Evolutionary conservation across 495 filamentous ascomycete species (phyloP).

Genomic region (Hypoxylon trugodes): DNA sequence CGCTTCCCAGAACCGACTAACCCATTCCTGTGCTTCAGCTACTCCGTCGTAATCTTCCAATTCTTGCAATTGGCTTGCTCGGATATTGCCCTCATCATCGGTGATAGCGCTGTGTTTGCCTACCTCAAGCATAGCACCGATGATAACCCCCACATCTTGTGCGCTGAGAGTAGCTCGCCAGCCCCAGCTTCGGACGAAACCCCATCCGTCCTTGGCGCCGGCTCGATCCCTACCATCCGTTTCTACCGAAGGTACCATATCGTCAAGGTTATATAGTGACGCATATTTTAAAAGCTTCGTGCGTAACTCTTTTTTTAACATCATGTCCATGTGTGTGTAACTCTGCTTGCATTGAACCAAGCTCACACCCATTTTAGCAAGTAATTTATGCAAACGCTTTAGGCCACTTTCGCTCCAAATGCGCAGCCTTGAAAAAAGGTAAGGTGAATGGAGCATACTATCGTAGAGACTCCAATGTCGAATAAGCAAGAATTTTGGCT

Average conservation of each 20-base stretch:
- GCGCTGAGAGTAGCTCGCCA: conserved; percentile 95
- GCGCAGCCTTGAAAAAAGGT: conserved; percentile 89
- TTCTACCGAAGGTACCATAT: conserved; percentile 77
- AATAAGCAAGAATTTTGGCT: conserved; percentile 92
- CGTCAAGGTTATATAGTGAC: conserved; percentile 89
- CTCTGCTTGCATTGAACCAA: conserved; percentile 91
- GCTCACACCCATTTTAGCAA: conserved; percentile 98
- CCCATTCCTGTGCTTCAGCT: conserved; percentile 70
- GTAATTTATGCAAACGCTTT: conserved; percentile 91
- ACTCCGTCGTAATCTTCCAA: conserved; percentile 53
- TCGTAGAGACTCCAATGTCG: conserved; percentile 98
- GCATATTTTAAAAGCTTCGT: conserved; percentile 87
- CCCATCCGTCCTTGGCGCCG: conserved; percentile 85
- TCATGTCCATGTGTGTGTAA: conserved; percentile 99
- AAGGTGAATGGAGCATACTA: conserved; percentile 97
- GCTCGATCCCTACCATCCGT: conserved; percentile 64
- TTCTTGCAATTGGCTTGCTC: conserved; percentile 51
- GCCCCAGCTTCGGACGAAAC: conserved; percentile 96
- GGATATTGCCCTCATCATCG: conserved; percentile 42
- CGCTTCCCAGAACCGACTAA: conserved; percentile 86
- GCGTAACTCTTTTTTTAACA: conserved; percentile 88
- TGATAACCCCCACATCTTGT: conserved; percentile 87
- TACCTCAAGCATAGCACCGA: conserved; percentile 92
- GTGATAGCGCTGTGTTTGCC: conserved; percentile 62
- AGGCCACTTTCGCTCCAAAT: conserved; percentile 92